Evolutionary conservation across 805 yeast genomes (phyloP), one percentile per base, ranked within the genome.

Genomic region (Saccharomycopsis sp.): DNA sequence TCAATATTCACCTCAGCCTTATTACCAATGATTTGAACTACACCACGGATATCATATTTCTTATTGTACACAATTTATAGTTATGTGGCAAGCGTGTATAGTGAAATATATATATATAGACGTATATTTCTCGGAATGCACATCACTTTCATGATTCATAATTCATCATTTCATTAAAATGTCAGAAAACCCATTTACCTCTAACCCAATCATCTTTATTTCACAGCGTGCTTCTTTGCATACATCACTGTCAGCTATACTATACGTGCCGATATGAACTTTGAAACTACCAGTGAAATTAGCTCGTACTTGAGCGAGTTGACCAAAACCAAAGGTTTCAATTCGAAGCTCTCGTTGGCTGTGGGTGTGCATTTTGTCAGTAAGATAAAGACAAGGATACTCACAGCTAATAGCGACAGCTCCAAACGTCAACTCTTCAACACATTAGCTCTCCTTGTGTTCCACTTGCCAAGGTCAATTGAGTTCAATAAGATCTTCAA

Each of bases 401-500:
- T 29, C 37, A 29, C 5, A 7, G 37, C 37, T 7, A 29, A 29
- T 12, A 29, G 37, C 37, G 37, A 29, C 37, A 29, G 37, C 12
- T 7, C 9, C 12, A 29, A 29, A 29, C 37, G 37, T 12, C 37
- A 29, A 12, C 37, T 29, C 5, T 41, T 57, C 2, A 34, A 55
- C 16, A 51, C 47, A 14, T 50, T 51, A 21, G 54, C 54, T 5
- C 29, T 24, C 29, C 29, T 57, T 5, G 54, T 60, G 20, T 51
- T 40, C 29, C 44, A 52, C 7, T 46, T 60, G 24, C 61, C 61
- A 15, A 34, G 20, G 5, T 58, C 61, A 5, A 21, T 34, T 23
- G 61, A 60, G 24, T 55, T 52, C 44, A 52, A 53, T 18, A 21
- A 20, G 7, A 29, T 57, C 9, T 57, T 60, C 50, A 57, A 60